Evolutionary conservation across 1,284 basidiomycete species (phyloP).

Genomic region (Ustilago nuda): DNA sequence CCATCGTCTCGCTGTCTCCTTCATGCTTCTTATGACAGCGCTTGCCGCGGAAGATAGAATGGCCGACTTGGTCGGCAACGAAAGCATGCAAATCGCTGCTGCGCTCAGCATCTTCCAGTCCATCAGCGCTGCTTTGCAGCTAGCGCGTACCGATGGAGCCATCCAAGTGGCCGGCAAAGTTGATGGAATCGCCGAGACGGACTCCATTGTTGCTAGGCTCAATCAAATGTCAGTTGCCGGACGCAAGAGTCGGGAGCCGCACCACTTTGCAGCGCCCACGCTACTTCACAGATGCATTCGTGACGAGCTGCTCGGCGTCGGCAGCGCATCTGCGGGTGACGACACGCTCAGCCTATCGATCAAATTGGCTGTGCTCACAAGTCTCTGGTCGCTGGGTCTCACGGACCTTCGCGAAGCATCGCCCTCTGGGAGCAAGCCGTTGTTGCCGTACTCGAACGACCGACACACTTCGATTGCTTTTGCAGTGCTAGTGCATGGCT

Average conservation of each 20-base stretch:
- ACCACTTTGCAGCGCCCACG: slow-evolving; percentile 44
- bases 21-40: slow-evolving; percentile 38
- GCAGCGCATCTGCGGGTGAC: background rate
- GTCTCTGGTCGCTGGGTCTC: slow-evolving; percentile 44
- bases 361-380: slow-evolving; percentile 30
- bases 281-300: slow-evolving; percentile 47
- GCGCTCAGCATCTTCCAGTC: slow-evolving; percentile 44
- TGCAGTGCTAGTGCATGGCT: slow-evolving; percentile 44
- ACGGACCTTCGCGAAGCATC: slow-evolving; percentile 32
- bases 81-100: slow-evolving; percentile 38
- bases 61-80: slow-evolving; percentile 44
- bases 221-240: slow-evolving; percentile 51
- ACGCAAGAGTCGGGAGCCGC: slow-evolving; percentile 44
- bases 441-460: slow-evolving; percentile 38
- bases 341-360: slow-evolving; percentile 20
- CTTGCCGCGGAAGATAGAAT: slow-evolving; percentile 44
- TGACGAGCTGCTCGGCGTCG: slow-evolving; percentile 25
- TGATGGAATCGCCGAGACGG: slow-evolving; percentile 23
- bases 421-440: slow-evolving; percentile 15
- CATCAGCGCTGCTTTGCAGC: slow-evolving; percentile 26
- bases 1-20: slow-evolving; percentile 35
- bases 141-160: slow-evolving; percentile 36
- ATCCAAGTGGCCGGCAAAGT: slow-evolving; percentile 26
- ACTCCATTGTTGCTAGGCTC: slow-evolving; percentile 48
- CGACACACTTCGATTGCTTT: slow-evolving; percentile 37